These are phyloP conservation scores for Sporisorium exsertum DNA, from an alignment of 1,284 basidiomycete genomes.

Conservation along the genomic window DNA sequence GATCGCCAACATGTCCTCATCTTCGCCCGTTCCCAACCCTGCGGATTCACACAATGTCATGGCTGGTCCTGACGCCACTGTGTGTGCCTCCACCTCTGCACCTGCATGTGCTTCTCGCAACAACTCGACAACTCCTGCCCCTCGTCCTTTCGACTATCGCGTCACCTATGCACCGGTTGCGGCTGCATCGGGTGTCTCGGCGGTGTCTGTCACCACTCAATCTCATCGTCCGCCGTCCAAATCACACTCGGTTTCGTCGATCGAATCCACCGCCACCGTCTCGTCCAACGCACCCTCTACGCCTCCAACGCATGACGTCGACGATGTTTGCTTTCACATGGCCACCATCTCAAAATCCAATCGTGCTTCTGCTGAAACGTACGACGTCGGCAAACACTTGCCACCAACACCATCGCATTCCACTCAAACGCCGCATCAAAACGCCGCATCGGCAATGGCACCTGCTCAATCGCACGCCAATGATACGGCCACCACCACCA, in stretches of 20 bases:
- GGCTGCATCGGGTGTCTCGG: constrained; percentile 17
- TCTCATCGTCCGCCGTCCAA: constrained; percentile 33
- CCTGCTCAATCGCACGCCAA: constrained; percentile 3
- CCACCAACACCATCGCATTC: constrained; percentile 10
- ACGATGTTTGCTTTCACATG: constrained; percentile 36
- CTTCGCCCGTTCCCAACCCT: not conserved
- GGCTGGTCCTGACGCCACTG: constrained; percentile 1
- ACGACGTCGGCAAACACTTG: constrained; percentile 18
- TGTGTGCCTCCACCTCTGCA: constrained; percentile 1
- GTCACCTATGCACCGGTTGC: constrained; percentile 17
- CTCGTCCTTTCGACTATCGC: constrained; percentile 15
- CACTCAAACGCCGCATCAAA: not conserved
- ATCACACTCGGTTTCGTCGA: constrained; percentile 35
- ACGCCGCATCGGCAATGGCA: not conserved
- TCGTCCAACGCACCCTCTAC: constrained; percentile 29
- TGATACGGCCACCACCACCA: not conserved
- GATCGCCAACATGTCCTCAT: constrained; percentile 24
- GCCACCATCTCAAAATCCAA: constrained; percentile 26
- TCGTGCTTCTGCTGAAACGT: constrained; percentile 14
- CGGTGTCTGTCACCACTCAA: constrained; percentile 16
- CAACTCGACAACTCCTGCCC: not conserved
- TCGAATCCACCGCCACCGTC: constrained; percentile 25
- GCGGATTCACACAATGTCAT: not conserved
- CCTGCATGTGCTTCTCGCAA: constrained; percentile 3
- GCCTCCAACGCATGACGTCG: constrained; percentile 24